These are phyloP conservation scores for Oleoguttula mirabilis DNA, from an alignment of 495 filamentous ascomycete genomes.

Conservation along the genomic window DNA sequence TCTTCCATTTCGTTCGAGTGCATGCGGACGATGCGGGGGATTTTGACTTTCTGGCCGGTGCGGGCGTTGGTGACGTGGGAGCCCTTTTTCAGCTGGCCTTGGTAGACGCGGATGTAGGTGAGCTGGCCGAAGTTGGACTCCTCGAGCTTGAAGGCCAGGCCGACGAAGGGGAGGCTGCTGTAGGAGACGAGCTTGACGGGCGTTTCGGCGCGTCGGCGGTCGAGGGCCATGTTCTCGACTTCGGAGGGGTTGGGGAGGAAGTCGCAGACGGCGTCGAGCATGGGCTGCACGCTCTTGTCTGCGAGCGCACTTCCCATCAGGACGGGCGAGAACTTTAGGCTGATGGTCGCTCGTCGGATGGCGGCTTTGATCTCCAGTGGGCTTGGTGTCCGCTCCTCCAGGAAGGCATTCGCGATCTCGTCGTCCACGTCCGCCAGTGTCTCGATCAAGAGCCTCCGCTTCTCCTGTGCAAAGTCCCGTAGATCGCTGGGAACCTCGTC, in stretches of 20 bases:
- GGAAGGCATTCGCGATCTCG: slow-evolving; percentile 92
- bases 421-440: slow-evolving; percentile 96
- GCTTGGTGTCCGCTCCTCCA: slow-evolving; percentile 71
- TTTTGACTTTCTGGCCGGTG: slow-evolving; percentile 88
- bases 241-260: slow-evolving; percentile 90
- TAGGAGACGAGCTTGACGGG: slow-evolving; percentile 82
- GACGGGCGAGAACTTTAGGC: slow-evolving; percentile 85
- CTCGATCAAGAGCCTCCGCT: slow-evolving; percentile 75
- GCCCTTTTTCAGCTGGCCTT: slow-evolving; percentile 80
- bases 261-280: slow-evolving; percentile 94
- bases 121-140: slow-evolving; percentile 98
- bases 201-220: slow-evolving; percentile 63
- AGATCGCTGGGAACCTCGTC: slow-evolving; percentile 73
- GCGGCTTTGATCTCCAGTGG: slow-evolving; percentile 74
- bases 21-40: slow-evolving; percentile 97
- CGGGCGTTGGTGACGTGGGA: slow-evolving; percentile 87
- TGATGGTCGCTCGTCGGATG: slow-evolving; percentile 77
- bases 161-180: slow-evolving; percentile 85
- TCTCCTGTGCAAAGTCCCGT: slow-evolving; percentile 61
- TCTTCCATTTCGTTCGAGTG: slow-evolving; percentile 99
- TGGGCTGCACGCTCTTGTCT: slow-evolving; percentile 90
- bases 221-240: slow-evolving; percentile 81
- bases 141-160: slow-evolving; percentile 96
- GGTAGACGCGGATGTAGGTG: slow-evolving; percentile 98
- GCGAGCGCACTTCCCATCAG: slow-evolving; percentile 93